Base-by-base conservation (phyloP, 768 basidiomycete genomes). In the Phlegmacium glaucopus region DNA sequence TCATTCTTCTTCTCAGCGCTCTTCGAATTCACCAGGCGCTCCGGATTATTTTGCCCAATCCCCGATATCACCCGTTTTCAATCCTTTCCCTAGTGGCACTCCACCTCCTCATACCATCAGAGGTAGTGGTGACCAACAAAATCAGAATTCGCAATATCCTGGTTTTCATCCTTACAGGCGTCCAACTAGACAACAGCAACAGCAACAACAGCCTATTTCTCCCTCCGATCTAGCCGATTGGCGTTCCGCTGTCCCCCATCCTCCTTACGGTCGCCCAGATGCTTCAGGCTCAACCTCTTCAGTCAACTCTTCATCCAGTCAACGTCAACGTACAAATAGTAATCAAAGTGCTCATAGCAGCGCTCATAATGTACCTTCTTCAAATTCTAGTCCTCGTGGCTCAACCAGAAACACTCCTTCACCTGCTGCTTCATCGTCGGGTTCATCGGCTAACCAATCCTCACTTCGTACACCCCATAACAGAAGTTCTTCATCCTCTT, bases 161-260 rank as follows among this genome's bases (percentile, higher is more conserved):
- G 88, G 86, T 22, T 91, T 82, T 61, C 88, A 90, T 63, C 89
- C 89, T 45, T 90, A 90, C 74, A 85, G 88, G 47, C 79, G 88
- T 11, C 87, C 87, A 16, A 73, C 65, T 56, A 73, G 77, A 22
- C 77, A 76, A 57, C 68, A 67, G 28, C 68, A 72, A 27, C 73
- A 76, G 55, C 65, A 68, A 27, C 68, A 71, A 16, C 58, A 63
- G 15, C 67, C 58, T 40, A 62, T 69, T 16, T 50, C 64, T 32
- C 65, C 59, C 42, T 54, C 53, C 48, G 55, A 49, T 53, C 51
- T 44, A 49, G 43, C 36, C 53, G 59, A 59, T 27, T 45, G 38
- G 83, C 55, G 53, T 17, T 58, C 62, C 34, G 69, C 69, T 9
- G 60, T 72, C 5, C 82, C 85, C 50, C 83, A 85, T 54, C 87